A percentile compares a stretch with the other conserved stretches of the same genome.
Evolutionary conservation across 352 stramenopile species (phyloP).

Genomic region (Globisporangium perplexum): DNA sequence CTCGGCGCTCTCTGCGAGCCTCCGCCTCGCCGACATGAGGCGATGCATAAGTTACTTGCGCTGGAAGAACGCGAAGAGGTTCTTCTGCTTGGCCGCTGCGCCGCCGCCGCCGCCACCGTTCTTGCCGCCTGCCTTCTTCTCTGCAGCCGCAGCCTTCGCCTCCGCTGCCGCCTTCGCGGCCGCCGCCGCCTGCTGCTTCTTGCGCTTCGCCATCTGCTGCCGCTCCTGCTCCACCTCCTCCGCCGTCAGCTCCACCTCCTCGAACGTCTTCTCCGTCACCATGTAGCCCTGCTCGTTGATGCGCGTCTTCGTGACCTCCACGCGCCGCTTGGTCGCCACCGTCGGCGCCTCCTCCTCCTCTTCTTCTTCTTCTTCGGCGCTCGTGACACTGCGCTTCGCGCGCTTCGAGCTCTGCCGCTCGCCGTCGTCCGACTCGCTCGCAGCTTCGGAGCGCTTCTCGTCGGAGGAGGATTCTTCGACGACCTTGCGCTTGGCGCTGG

Average conservation of each 20-base stretch:
- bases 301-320: constrained; percentile 61
- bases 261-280: constrained; percentile 72
- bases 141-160: constrained; percentile 48
- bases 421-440: constrained; percentile 5
- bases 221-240: constrained; percentile 53
- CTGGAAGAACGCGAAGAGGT: constrained; percentile 63
- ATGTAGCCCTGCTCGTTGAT: constrained; percentile 85
- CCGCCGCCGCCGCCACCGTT: constrained; percentile 2
- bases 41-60: constrained; percentile 15
- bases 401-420: constrained; percentile 8
- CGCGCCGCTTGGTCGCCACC: constrained; percentile 39
- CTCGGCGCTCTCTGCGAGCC: too few species aligned
- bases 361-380: constrained; percentile 12
- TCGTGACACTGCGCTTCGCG: constrained; percentile 9
- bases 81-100: constrained; percentile 57
- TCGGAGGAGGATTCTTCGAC: constrained; percentile 30
- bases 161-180: constrained; percentile 29
- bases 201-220: constrained; percentile 41
- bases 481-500: constrained; percentile 36
- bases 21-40: too few species aligned
- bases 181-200: constrained; percentile 35
- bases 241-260: constrained; percentile 60
- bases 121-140: constrained; percentile 16
- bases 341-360: constrained; percentile 3
- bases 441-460: constrained; percentile 4